Evolutionary conservation across 208 protist species (phyloP), one percentile per base, ranked within the genome.

Genomic region (Trypanosoma scelopori): DNA sequence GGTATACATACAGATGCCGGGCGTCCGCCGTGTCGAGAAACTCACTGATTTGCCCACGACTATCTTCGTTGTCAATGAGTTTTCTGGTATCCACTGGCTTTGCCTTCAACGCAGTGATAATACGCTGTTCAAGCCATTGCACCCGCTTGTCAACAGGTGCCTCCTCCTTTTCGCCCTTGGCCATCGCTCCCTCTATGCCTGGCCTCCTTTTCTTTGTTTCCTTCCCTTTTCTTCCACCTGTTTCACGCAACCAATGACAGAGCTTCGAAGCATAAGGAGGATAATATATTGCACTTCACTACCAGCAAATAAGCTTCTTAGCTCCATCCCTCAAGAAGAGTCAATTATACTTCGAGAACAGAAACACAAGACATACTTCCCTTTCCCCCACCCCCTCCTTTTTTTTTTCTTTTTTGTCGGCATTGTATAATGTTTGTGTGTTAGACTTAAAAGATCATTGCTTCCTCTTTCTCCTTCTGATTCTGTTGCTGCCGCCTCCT

Each of bases 1-100:
- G 87, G 76, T 93, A 95, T 84, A 97, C 84, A 90, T 95, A 97
- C 25, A 96, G 76, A 74, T 94, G 88, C 35, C 82, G 81, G 39
- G 86, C 71, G 81, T 97, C 93, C n/a, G 89, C 78, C 18, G 80
- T 94, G 69, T 97, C 93, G 51, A 96, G 78, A 70, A 97, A 97
- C 67, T 97, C 93, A 43, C 63, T 84, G 64, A 97, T 93, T 67
- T 95, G 90, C 9, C 79, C 78, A 45, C 90, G 84, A 70, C 91
- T 96, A 25, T 97, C 93, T 51, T 97, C 93, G 50, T 92, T 94
- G 55, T 96, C 91, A 22, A 95, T 55, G 16, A 96, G 75, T 74
- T 97, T 97, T 62, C 93, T 90, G 20, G 89, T 85, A 30, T 97
- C 93, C n/a, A 76, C 80, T 5, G 91, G 89, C 79, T 97, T 97